Evolutionary conservation across 805 yeast genomes (phyloP).

Genomic region (Candida railenensis): DNA sequence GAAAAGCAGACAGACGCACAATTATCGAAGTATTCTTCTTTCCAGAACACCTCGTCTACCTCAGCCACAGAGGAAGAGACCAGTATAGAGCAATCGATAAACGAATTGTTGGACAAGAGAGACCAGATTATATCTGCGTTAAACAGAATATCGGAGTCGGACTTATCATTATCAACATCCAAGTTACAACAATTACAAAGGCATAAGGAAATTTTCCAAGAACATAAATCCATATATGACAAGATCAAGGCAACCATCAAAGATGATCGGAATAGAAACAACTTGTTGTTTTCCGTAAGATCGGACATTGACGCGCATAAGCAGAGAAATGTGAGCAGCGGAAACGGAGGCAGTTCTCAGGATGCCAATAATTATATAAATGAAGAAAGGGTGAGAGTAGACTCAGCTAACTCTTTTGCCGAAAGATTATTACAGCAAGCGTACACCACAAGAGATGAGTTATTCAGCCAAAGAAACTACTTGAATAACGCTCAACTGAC

Average conservation of each 20-base stretch:
- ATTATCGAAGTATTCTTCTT: constrained; percentile 40
- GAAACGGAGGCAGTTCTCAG: constrained; percentile 11
- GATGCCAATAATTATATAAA: constrained; percentile 71
- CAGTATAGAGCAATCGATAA: constrained; percentile 21
- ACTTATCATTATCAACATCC: constrained; percentile 60
- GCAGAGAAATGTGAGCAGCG: constrained; percentile 26
- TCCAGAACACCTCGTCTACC: constrained; percentile 23
- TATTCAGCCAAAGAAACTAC: constrained; percentile 65
- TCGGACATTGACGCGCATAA: constrained; percentile 75
- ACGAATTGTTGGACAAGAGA: constrained; percentile 34
- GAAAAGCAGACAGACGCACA: constrained; percentile 70
- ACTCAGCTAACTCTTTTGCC: constrained; percentile 69
- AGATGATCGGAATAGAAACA: constrained; percentile 76
- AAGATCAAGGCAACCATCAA: constrained; percentile 57
- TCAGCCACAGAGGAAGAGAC: constrained; percentile 22
- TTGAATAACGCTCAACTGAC: constrained; percentile 64
- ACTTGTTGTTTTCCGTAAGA: constrained; percentile 72
- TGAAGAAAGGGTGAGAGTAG: constrained; percentile 73
- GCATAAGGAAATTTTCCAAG: constrained; percentile 72
- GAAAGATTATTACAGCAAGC: constrained; percentile 84
- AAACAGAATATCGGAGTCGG: constrained; percentile 55
- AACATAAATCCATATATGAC: constrained; percentile 62
- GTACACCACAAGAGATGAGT: constrained; percentile 83
- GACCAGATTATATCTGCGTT: constrained; percentile 53
- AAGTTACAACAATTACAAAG: constrained; percentile 80